phyloP scores from a whole-genome alignment of 2,329 filamentous ascomycete genomes.

The Lasiodiplodia theobromae region DNA sequence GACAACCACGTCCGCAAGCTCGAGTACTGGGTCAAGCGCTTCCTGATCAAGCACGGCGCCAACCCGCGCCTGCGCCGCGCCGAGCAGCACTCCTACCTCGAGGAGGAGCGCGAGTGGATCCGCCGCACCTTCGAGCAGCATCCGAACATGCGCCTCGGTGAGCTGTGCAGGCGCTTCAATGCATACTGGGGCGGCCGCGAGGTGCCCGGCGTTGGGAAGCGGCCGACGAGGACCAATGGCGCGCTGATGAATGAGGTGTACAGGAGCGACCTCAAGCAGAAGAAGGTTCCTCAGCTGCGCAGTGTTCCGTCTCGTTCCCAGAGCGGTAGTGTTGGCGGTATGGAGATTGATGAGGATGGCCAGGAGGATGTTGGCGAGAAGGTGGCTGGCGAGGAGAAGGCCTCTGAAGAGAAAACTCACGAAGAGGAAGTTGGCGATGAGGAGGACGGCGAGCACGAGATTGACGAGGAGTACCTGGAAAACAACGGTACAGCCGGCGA shows the following conservation, averaged over 20 bases:
- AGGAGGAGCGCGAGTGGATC: not conserved
- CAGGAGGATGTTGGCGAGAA: too few relatives aligned
- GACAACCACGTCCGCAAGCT: not conserved
- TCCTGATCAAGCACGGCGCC: not conserved
- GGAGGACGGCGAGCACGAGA: too few relatives aligned
- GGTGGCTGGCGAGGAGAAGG: too few relatives aligned
- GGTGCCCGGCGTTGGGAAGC: not conserved
- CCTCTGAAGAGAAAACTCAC: too few relatives aligned
- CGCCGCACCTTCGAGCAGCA: not conserved
- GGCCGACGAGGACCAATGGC: not conserved
- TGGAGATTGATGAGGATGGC: too few relatives aligned
- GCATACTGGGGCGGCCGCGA: not conserved
- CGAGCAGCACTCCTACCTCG: not conserved
- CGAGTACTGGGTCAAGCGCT: not conserved
- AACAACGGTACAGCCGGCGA: too few relatives aligned
- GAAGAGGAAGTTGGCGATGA: too few relatives aligned
- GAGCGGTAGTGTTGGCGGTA: too few relatives aligned
- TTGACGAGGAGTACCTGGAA: too few relatives aligned
- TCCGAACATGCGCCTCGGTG: not conserved
- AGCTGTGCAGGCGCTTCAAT: not conserved
- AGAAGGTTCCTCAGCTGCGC: not conserved
- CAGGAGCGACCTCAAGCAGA: not conserved
- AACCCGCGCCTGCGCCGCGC: not conserved
- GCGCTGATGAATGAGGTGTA: slow-evolving; percentile 3
- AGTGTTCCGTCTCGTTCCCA: too few relatives aligned